A percentile compares a stretch with the other conserved stretches of the same genome.
These are phyloP conservation scores for Corylus heterophylla DNA, from an alignment of 306 rosid species.

Conservation along the genomic window DNA sequence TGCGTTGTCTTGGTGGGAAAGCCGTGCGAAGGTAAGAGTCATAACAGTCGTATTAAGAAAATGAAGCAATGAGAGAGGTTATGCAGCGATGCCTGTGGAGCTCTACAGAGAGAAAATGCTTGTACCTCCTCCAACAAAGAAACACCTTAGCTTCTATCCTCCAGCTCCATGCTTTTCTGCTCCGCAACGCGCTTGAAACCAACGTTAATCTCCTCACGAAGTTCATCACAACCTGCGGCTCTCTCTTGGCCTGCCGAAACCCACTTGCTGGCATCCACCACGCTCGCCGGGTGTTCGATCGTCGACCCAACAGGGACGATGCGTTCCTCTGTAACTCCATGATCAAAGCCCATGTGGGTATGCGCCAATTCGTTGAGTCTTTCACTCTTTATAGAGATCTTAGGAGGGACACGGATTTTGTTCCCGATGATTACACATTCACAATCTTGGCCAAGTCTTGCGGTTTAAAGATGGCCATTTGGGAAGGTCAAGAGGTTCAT, in stretches of 20 bases:
- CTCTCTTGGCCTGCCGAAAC: conserved; percentile 17
- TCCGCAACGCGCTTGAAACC: conserved; percentile 49
- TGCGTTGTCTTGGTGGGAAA: too few relatives aligned
- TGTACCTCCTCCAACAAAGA: conserved; percentile 45
- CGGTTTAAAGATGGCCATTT: conserved; percentile 20
- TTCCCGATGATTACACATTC: conserved; percentile 48
- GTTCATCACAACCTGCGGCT: conserved; percentile 51
- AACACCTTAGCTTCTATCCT: conserved; percentile 38
- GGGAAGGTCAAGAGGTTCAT: conserved; percentile 52
- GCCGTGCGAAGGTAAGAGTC: too few relatives aligned
- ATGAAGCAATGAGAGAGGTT: conserved; percentile 26
- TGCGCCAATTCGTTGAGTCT: conserved; percentile 37
- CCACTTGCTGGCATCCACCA: conserved; percentile 34
- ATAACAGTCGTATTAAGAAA: background rate
- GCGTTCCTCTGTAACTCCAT: conserved; percentile 59
- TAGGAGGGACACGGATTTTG: conserved; percentile 27
- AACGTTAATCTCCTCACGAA: conserved; percentile 65
- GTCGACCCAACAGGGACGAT: conserved; percentile 32
- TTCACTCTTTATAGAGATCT: conserved; percentile 52
- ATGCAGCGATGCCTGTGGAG: conserved; percentile 41
- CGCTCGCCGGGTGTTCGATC: conserved; percentile 59
- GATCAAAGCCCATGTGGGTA: conserved; percentile 41
- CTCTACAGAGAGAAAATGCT: conserved; percentile 54
- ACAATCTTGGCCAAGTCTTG: conserved; percentile 56
- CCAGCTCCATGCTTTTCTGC: conserved; percentile 71